A percentile compares a stretch with the other conserved stretches of the same genome.
These are phyloP conservation scores for Trichothecium roseum DNA, from an alignment of 2,329 filamentous ascomycete species.

Conservation along the genomic window DNA sequence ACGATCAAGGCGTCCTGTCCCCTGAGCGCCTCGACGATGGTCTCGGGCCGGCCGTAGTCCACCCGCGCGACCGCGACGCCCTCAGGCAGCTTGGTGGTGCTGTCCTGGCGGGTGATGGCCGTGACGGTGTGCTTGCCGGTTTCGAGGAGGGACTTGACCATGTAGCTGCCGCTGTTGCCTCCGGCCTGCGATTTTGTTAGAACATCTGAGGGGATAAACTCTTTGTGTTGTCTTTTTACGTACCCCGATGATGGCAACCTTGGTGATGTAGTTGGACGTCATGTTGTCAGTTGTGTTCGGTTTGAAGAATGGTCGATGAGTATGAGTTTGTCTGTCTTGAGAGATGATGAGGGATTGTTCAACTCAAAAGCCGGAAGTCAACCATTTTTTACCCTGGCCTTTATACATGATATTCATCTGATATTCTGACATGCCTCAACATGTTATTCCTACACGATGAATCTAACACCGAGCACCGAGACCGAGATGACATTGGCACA, in stretches of 20 bases:
- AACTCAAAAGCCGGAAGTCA: too few relatives aligned
- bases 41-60: slow-evolving; percentile 29
- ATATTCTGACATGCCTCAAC: too few relatives aligned
- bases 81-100: slow-evolving; percentile 27
- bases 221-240: slow-evolving; percentile 20
- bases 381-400: too few relatives aligned
- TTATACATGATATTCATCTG: too few relatives aligned
- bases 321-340: too few relatives aligned
- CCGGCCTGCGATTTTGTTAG: slow-evolving; percentile 19
- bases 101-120: slow-evolving; percentile 37
- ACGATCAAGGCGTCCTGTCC: slow-evolving; percentile 46
- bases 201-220: neutral
- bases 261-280: slow-evolving; percentile 30
- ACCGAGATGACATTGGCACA: too few relatives aligned
- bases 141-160: slow-evolving; percentile 31
- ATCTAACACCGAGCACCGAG: too few relatives aligned
- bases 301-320: too few relatives aligned
- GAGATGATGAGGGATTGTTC: too few relatives aligned
- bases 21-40: slow-evolving; percentile 35
- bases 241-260: slow-evolving; percentile 36
- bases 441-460: too few relatives aligned
- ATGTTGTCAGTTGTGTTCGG: too few relatives aligned
- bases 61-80: slow-evolving; percentile 30
- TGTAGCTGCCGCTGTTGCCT: slow-evolving; percentile 29
- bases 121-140: slow-evolving; percentile 41